Evolutionary conservation across 2,329 filamentous ascomycete genomes (phyloP).

Genomic region (Fusarium sp.): DNA sequence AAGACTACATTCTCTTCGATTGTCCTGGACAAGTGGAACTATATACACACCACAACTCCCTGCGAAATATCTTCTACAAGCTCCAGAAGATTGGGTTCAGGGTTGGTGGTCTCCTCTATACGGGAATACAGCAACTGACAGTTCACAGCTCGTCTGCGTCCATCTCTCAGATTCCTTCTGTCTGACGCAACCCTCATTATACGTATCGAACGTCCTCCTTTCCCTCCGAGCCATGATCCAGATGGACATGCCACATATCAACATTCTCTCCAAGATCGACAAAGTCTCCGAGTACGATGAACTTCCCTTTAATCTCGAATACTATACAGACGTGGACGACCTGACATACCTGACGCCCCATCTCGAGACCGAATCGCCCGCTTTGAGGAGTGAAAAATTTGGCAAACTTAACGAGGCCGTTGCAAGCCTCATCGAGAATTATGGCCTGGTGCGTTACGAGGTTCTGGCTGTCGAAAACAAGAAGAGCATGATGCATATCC

Average conservation of each 20-base stretch:
- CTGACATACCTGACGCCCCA: conserved; percentile 85
- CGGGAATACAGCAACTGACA: conserved; percentile 30
- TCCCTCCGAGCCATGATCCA: conserved; percentile 97
- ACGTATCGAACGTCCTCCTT: conserved; percentile 92
- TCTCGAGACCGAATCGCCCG: conserved; percentile 82
- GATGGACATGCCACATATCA: conserved; percentile 95
- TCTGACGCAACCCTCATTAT: conserved; percentile 91
- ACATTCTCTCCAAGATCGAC: conserved; percentile 97
- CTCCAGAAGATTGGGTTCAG: conserved; percentile 93
- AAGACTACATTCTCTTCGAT: conserved; percentile 95
- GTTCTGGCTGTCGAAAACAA: conserved; percentile 97
- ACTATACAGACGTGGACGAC: conserved; percentile 97
- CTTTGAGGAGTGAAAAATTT: conserved; percentile 79
- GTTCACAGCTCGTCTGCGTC: conserved; percentile 83
- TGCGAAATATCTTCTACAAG: conserved; percentile 91
- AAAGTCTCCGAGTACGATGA: conserved; percentile 87
- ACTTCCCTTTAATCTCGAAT: conserved; percentile 94
- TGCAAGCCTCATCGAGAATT: conserved; percentile 87
- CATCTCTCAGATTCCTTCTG: conserved; percentile 96
- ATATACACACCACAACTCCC: conserved; percentile 92
- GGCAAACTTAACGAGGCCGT: conserved; percentile 87
- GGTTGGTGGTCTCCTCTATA: conserved; percentile 65
- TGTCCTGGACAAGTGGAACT: conserved; percentile 97
- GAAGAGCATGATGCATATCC: conserved; percentile 92
- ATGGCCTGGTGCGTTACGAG: conserved; percentile 90